phyloP scores from a whole-genome alignment of 345 rosid genomes.

The Schrenkiella parvula region DNA sequence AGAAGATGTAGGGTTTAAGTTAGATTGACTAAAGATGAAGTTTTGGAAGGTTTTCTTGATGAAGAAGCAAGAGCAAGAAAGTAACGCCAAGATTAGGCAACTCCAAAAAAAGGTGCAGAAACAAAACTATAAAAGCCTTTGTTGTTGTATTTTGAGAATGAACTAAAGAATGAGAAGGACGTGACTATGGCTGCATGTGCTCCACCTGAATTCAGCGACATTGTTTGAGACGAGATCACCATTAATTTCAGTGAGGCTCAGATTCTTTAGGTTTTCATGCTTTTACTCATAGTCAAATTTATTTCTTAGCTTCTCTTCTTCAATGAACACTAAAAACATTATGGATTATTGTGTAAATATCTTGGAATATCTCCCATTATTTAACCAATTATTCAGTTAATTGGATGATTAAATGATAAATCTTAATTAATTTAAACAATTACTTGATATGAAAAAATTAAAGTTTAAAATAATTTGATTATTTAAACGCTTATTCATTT shows the following conservation, averaged over 20 bases:
- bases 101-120: neutral
- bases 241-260: neutral
- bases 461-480: no score
- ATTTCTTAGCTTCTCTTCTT: no score
- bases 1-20: neutral
- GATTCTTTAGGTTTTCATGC: neutral
- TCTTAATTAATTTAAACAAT: no score
- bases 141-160: neutral
- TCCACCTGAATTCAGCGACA: neutral
- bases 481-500: no score
- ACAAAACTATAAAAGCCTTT: neutral
- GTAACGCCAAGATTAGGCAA: neutral
- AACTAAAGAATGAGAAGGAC: neutral
- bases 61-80: neutral
- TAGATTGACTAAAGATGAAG: slow-evolving; percentile 6
- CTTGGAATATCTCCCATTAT: no score
- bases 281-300: no score
- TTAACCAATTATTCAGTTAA: no score
- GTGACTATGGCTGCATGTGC: neutral
- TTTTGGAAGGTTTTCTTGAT: neutral
- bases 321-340: no score
- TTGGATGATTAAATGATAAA: no score
- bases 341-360: no score
- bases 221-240: neutral
- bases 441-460: no score